Evolutionary conservation across 2,329 filamentous ascomycete species (phyloP), one percentile per base, ranked within the genome.

Genomic region (Stenocarpella maydis): DNA sequence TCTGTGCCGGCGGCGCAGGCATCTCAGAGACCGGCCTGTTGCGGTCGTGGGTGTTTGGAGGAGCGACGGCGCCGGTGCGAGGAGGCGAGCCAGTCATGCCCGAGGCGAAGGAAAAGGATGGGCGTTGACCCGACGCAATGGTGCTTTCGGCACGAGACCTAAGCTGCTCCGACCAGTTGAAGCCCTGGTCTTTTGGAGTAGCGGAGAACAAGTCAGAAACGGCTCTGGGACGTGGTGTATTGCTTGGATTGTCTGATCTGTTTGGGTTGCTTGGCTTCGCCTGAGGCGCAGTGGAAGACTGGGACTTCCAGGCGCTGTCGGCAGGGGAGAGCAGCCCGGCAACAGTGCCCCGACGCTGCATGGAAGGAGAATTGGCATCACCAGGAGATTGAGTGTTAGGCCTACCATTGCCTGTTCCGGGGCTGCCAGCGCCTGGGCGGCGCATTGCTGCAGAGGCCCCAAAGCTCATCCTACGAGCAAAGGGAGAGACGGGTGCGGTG

Each of bases 131-230:
- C 52, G 86, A 81, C 52, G 76, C 69, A 69, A 91, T 86, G 76
- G 89, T 91, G 81, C 94, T 95, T 84, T 97, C 94, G 76, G 95
- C 95, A 79, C 95, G 92, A 77, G 91, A 92, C 81, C 94, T 93
- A 86, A 98, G 90, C 84, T 97, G 95, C 85, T 98, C 95, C 78
- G 94, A 93, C 92, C 95, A 97, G 83, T 97, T 97, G 87, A 97
- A 97, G 80, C 93, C 93, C 87, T 96, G 94, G 86, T 93, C 92
- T 95, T 88, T 82, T 82, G 86, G 87, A 84, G 82, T 81, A 76
- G 82, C 81, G 83, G 79, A 77, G 73, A 82, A 82, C 82, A 82
- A 83, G 90, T 92, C 87, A 92, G 90, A 90, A 87, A 84, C 80
- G 80, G 85, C 82, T 90, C 82, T 83, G 75, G 83, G 79, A 80